Percentiles rank a stretch among this genome's conserved stretches.
These are phyloP conservation scores for Pleurotus salmoneostramineus DNA, from an alignment of 768 basidiomycete species.

Conservation along the genomic window DNA sequence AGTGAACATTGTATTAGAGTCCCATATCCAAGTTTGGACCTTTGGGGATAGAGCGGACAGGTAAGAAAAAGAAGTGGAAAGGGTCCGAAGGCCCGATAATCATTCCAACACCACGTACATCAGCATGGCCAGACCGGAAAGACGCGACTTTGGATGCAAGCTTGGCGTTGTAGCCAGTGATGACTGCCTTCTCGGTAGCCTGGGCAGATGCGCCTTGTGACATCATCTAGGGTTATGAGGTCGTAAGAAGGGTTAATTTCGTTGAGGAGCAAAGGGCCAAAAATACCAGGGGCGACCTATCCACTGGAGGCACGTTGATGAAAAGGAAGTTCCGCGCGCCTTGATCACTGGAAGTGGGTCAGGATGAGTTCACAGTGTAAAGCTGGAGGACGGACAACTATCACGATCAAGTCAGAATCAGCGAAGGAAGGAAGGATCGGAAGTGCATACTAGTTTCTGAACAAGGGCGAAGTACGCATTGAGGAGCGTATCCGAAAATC, in stretches of 20 bases:
- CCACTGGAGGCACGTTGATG: conserved; percentile 33
- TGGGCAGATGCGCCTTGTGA: conserved; percentile 34
- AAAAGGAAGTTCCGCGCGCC: conserved; percentile 61
- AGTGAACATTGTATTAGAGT: conserved; percentile 45
- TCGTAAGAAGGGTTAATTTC: background rate
- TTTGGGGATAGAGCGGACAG: conserved; percentile 17
- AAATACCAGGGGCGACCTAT: conserved; percentile 37
- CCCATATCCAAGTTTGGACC: conserved; percentile 47
- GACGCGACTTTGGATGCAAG: conserved; percentile 33
- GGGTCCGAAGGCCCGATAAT: background rate
- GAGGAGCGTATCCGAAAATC: conserved; percentile 46
- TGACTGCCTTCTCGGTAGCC: conserved; percentile 39
- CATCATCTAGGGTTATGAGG: conserved; percentile 38
- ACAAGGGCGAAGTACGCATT: conserved; percentile 46
- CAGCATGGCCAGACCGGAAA: conserved; percentile 40
- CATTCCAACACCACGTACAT: conserved; percentile 28
- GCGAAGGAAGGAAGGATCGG: background rate
- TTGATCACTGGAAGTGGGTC: conserved; percentile 26
- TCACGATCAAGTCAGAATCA: conserved; percentile 11
- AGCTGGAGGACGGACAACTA: conserved; percentile 24
- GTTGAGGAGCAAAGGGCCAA: background rate
- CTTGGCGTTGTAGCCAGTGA: conserved; percentile 48
- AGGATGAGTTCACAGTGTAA: conserved; percentile 4
- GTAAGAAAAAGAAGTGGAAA: too few relatives aligned
- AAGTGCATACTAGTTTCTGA: conserved; percentile 38